A percentile compares a stretch with the other conserved stretches of the same genome.
These are phyloP conservation scores for Blastocystis hominis DNA, from an alignment of 352 stramenopile species.

Conservation along the genomic window DNA sequence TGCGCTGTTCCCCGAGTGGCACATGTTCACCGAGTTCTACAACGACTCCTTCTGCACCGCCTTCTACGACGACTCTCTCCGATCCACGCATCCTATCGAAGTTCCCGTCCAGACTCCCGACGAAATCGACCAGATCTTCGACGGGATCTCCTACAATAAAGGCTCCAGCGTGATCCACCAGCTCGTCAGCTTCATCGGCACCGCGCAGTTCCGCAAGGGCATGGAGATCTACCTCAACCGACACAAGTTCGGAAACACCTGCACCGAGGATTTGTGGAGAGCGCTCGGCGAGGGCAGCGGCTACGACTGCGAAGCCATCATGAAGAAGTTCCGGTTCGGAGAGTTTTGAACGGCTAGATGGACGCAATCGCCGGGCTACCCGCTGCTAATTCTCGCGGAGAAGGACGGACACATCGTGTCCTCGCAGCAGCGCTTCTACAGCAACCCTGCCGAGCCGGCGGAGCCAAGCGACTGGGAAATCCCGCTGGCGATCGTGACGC, in stretches of 20 bases:
- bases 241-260: conserved; percentile 85
- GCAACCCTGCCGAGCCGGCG: conserved; percentile 83
- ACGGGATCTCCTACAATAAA: conserved; percentile 90
- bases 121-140: conserved; percentile 93
- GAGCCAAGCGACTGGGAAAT: conserved; percentile 76
- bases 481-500: conserved; percentile 69
- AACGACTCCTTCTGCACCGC: conserved; percentile 63
- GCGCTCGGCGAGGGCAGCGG: conserved; percentile 78
- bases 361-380: conserved; percentile 86
- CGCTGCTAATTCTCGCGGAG: conserved; percentile 73
- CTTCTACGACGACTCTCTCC: conserved; percentile 80
- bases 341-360: conserved; percentile 66
- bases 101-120: conserved; percentile 76
- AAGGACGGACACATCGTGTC: conserved; percentile 61
- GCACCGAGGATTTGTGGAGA: conserved; percentile 85
- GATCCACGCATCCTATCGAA: conserved; percentile 83
- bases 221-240: conserved; percentile 82
- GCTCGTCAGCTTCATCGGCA: conserved; percentile 71
- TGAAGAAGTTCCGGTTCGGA: conserved; percentile 65
- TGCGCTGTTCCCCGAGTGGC: conserved; percentile 81
- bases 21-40: conserved; percentile 87
- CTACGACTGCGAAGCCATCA: conserved; percentile 80
- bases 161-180: conserved; percentile 71
- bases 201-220: conserved; percentile 64
- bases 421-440: conserved; percentile 64